phyloP scores from a whole-genome alignment of 1,284 basidiomycete genomes.

The Ustilago trichophora region DNA sequence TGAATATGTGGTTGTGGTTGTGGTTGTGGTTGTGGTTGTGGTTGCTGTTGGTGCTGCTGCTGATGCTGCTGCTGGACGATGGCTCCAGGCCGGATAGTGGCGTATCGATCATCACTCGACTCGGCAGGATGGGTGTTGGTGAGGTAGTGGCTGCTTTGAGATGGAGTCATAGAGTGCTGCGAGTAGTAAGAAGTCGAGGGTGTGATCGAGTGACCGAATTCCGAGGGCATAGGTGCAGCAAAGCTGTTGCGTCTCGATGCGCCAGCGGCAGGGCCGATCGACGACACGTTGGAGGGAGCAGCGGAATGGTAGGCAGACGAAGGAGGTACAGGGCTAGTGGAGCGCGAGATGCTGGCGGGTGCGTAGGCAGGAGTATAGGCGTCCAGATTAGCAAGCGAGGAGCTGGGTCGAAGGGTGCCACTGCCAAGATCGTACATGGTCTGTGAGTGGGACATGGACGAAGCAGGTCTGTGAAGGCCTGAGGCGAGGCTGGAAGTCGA shows the following conservation, averaged over 20 bases:
- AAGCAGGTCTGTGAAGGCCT: slow-evolving; percentile 15
- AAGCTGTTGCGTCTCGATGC: slow-evolving; percentile 30
- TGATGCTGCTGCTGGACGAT: slow-evolving; percentile 1
- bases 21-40: slow-evolving; percentile 2
- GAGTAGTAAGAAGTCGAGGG: slow-evolving; percentile 42
- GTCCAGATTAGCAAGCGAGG: slow-evolving; percentile 56
- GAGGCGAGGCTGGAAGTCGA: slow-evolving; percentile 38
- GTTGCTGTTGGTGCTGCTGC: slow-evolving; percentile 4
- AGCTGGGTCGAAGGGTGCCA: slow-evolving; percentile 54
- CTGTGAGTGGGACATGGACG: slow-evolving; percentile 27
- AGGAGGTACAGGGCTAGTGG: slow-evolving; percentile 48
- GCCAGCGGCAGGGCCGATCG: slow-evolving; percentile 10
- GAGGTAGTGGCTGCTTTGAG: slow-evolving; percentile 33
- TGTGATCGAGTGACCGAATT: slow-evolving; percentile 25
- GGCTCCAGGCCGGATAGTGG: slow-evolving; percentile 27
- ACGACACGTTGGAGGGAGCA: slow-evolving; percentile 4
- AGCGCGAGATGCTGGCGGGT: slow-evolving; percentile 47
- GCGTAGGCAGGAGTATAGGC: slow-evolving; percentile 62
- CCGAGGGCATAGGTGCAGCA: slow-evolving; percentile 18
- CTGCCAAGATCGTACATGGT: slow-evolving; percentile 49
- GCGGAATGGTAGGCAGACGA: slow-evolving; percentile 14
- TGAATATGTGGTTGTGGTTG: too few relatives aligned
- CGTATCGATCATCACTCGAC: slow-evolving; percentile 30
- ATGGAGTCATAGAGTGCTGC: slow-evolving; percentile 33
- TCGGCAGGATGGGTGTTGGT: slow-evolving; percentile 7